phyloP scores from a whole-genome alignment of 345 rosid genomes.

The Gossypium mustelinum region DNA sequence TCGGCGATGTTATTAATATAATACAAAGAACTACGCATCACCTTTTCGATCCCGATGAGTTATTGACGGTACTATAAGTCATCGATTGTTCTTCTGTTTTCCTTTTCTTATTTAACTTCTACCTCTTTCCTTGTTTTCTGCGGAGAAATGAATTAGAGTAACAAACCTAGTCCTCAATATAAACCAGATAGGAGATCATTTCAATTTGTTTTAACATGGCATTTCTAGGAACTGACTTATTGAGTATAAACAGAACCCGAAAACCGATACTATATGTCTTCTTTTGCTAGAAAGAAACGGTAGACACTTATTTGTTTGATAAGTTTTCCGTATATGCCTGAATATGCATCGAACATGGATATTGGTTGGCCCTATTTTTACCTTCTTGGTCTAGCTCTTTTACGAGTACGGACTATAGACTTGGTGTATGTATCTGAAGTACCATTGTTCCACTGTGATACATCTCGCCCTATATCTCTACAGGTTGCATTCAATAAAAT shows the following conservation, averaged over 20 bases:
- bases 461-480: not conserved
- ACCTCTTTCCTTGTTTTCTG: not conserved
- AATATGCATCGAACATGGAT: too few relatives aligned
- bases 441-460: not conserved
- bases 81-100: not conserved
- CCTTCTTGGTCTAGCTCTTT: too few relatives aligned
- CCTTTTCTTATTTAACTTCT: not conserved
- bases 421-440: not conserved
- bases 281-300: too few relatives aligned
- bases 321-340: too few relatives aligned
- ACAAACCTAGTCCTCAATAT: not conserved
- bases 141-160: not conserved
- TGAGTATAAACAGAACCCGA: too few relatives aligned
- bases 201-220: not conserved
- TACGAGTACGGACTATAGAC: not conserved
- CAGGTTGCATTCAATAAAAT: constrained; percentile 95
- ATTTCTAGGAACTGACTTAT: not conserved
- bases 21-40: constrained; percentile 81
- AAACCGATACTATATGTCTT: too few relatives aligned
- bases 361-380: too few relatives aligned
- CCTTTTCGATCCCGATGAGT: constrained; percentile 93
- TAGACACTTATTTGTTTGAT: too few relatives aligned
- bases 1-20: constrained; percentile 85
- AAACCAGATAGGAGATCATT: not conserved
- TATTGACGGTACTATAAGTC: constrained; percentile 59